Evolutionary conservation across 371 early-diverging fungal species (phyloP), one percentile per base, ranked within the genome.

Genomic region (Blakeslea trispora): DNA sequence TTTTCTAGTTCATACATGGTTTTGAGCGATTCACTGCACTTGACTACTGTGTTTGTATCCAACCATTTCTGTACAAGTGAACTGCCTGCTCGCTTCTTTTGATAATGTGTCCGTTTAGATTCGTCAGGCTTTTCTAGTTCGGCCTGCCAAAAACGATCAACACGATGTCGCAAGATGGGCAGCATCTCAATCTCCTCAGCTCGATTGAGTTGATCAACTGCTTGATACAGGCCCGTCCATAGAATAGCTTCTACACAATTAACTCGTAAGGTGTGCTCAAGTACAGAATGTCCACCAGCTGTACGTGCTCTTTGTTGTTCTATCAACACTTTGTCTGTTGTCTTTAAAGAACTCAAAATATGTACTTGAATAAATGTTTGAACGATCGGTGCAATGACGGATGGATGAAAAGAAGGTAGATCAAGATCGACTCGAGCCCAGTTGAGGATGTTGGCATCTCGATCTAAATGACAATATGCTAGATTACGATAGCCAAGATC

Each of bases 401-500:
- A 71, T 0, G 76, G 71, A 58, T 76, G 73, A 47, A 68, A 72
- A 1, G 53, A 51, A 3, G 41, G 45, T 3, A 76, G 44, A 5
- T 70, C 59, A 11, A 81, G 62, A 57, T 77, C 82, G 6, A 69
- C 68, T 4, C 77, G 66, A 2, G 57, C 53, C 81, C 81, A 81
- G 10, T 70, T 67, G 14, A 71, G 17, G 6, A 82, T 72, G 4
- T 61, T 57, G 0, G 64, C 55, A n/a, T 77, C 61, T 15, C 44
- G 50, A 10, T 64, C 56, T 3, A 86, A 23, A 35, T 76, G 77
- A 13, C 81, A 82, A 66, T 84, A 85, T 0, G 87, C 90, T 1
- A 91, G 68, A 59, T 90, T 89, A 14, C 82, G 77, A 53, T 83
- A 82, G 0, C 91, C 91, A 42, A 91, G 75, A 62, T 91, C 91